These are phyloP conservation scores for Populus ilicifolia DNA, from an alignment of 345 rosid species.

Conservation along the genomic window DNA sequence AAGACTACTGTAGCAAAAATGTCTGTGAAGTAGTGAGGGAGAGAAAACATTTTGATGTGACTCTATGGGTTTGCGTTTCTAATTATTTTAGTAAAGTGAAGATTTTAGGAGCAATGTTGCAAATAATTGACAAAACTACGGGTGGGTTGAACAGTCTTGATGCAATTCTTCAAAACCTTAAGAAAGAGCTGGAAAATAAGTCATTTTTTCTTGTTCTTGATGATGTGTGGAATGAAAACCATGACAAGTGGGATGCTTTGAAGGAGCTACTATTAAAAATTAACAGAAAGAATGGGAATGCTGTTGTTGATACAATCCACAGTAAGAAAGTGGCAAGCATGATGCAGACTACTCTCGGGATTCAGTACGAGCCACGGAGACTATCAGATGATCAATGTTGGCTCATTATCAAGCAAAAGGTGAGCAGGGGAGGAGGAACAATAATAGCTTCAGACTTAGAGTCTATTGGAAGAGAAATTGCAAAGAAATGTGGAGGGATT, in stretches of 20 bases:
- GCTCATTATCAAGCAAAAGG: constrained; percentile 14
- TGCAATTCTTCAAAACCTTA: neutral
- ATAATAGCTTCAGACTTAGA: no score
- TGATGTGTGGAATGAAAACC: constrained; percentile 21
- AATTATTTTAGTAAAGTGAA: neutral
- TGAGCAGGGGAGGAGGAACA: neutral
- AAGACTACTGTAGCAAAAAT: constrained; percentile 22
- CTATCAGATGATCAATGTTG: constrained; percentile 15
- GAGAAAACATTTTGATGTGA: constrained; percentile 1
- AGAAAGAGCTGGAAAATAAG: neutral
- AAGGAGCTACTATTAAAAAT: neutral
- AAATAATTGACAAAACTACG: neutral
- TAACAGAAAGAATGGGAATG: neutral
- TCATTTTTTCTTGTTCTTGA: constrained; percentile 18
- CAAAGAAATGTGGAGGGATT: no score
- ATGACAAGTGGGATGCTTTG: constrained; percentile 6
- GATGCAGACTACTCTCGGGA: neutral
- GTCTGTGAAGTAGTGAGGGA: neutral
- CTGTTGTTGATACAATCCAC: constrained; percentile 19
- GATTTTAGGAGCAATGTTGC: constrained; percentile 6
- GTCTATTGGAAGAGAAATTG: no score
- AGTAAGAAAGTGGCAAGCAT: constrained; percentile 7
- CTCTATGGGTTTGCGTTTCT: constrained; percentile 20
- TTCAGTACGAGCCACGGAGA: neutral
- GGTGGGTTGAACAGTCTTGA: neutral